Percentiles rank a stretch among this genome's conserved stretches.
phyloP scores from a whole-genome alignment of 306 rosid species.

The Gastrolobium bilobum region DNA sequence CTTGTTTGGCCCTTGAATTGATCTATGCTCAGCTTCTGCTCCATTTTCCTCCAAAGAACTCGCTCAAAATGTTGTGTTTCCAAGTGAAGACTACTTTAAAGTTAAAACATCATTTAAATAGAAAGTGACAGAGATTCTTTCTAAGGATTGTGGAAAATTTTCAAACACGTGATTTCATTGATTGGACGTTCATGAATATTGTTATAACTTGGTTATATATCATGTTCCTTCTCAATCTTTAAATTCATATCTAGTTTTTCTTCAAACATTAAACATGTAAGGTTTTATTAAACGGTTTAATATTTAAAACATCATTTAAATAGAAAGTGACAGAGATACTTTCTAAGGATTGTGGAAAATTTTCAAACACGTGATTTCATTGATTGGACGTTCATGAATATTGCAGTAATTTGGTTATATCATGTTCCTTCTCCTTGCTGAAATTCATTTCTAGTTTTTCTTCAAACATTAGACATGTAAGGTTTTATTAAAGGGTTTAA shows the following conservation, averaged over 20 bases:
- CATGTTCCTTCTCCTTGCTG: background rate
- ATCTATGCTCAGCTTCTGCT: conserved; percentile 50
- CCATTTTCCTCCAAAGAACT: conserved; percentile 53
- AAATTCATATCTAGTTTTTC: no score
- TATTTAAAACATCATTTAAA: background rate
- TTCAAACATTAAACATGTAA: no score
- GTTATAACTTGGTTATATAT: background rate
- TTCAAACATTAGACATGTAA: no score
- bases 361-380: background rate
- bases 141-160: conserved; percentile 13
- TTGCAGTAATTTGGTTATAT: background rate
- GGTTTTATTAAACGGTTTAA: no score
- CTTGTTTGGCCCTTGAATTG: conserved; percentile 68
- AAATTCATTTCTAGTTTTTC: no score
- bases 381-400: background rate
- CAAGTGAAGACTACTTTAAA: background rate
- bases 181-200: background rate
- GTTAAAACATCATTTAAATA: background rate
- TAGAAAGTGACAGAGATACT: conserved; percentile 23
- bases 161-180: background rate
- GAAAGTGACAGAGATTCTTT: conserved; percentile 19
- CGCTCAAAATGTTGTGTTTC: background rate
- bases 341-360: conserved; percentile 6
- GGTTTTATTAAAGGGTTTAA: no score
- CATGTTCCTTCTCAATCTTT: background rate